A percentile compares a stretch with the other conserved stretches of the same genome.
Conservation (phyloP, 2,329 filamentous ascomycete species). For the Colletotrichum neosansevieriae region DNA sequence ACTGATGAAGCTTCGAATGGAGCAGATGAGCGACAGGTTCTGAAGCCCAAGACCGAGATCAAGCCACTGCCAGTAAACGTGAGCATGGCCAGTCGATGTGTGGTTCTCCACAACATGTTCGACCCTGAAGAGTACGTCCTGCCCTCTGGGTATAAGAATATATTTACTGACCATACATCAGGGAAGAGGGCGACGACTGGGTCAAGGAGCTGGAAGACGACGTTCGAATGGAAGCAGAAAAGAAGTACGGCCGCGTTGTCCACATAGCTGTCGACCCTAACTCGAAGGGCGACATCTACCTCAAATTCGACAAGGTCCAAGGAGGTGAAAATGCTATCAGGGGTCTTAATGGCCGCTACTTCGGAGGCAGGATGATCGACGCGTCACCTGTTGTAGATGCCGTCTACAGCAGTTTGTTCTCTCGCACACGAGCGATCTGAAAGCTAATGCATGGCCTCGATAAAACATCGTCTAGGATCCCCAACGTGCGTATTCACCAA, state of each 20-base stretch:
- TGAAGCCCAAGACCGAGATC: constrained; percentile 82
- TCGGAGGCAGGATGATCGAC: constrained; percentile 92
- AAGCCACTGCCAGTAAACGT: constrained; percentile 87
- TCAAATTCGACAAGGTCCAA: constrained; percentile 96
- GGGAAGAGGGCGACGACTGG: constrained; percentile 89
- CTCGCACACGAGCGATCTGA: constrained; percentile 84
- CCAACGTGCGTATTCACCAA: constrained; percentile 8
- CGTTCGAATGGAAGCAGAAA: constrained; percentile 90
- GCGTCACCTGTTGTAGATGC: constrained; percentile 97
- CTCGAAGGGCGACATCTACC: constrained; percentile 94
- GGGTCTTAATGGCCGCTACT: constrained; percentile 95
- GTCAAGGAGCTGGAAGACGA: constrained; percentile 95
- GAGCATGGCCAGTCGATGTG: constrained; percentile 92
- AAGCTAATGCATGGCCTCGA: constrained; percentile 66
- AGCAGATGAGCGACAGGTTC: constrained; percentile 77
- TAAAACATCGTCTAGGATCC: constrained; percentile 61
- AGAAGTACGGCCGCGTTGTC: constrained; percentile 96
- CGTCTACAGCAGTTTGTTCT: constrained; percentile 63
- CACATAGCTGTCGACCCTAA: constrained; percentile 96
- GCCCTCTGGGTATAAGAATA: background rate
- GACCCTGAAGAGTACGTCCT: constrained; percentile 85
- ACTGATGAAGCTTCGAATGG: constrained; percentile 82
- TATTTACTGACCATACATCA: constrained; percentile 57
- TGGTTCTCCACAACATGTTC: constrained; percentile 96
- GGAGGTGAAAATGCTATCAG: constrained; percentile 98